phyloP scores from a whole-genome alignment of 1,139 yeast species.

The Suhomyces choctaworum region DNA sequence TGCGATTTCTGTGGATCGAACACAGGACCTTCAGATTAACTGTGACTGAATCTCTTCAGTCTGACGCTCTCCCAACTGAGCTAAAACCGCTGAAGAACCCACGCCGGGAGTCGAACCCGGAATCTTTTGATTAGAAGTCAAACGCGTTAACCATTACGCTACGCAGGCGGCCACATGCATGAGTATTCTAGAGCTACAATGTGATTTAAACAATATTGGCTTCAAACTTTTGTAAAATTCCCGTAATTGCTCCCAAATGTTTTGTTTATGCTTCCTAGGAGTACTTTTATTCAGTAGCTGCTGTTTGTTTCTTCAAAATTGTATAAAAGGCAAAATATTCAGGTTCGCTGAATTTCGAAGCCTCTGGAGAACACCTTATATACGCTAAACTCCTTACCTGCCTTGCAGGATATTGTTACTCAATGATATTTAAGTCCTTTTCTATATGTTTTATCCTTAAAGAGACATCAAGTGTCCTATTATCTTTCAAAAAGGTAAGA shows the following conservation, averaged over 20 bases:
- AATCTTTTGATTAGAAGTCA: constrained; percentile 51
- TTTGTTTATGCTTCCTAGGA: too few species aligned
- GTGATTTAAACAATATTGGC: background rate
- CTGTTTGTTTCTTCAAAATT: too few species aligned
- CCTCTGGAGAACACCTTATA: too few species aligned
- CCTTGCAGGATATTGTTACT: too few species aligned
- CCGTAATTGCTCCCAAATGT: background rate
- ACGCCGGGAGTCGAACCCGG: constrained; percentile 53
- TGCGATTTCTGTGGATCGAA: constrained; percentile 48
- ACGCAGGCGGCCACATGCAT: constrained; percentile 33
- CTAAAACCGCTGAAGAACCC: constrained; percentile 49
- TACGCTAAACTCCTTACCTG: too few species aligned
- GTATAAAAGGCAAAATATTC: too few species aligned
- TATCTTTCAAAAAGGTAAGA: background rate
- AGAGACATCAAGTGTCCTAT: too few species aligned
- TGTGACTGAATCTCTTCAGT: constrained; percentile 63
- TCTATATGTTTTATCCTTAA: too few species aligned
- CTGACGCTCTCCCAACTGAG: constrained; percentile 93
- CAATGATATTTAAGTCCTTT: too few species aligned
- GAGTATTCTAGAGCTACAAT: background rate
- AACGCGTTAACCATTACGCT: constrained; percentile 53
- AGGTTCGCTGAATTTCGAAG: too few species aligned
- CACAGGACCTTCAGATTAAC: constrained; percentile 57
- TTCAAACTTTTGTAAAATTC: background rate
- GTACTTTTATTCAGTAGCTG: too few species aligned